Evolutionary conservation across 2,329 filamentous ascomycete species (phyloP), one percentile per base, ranked within the genome.

Genomic region (Talaromyces atroroseus): DNA sequence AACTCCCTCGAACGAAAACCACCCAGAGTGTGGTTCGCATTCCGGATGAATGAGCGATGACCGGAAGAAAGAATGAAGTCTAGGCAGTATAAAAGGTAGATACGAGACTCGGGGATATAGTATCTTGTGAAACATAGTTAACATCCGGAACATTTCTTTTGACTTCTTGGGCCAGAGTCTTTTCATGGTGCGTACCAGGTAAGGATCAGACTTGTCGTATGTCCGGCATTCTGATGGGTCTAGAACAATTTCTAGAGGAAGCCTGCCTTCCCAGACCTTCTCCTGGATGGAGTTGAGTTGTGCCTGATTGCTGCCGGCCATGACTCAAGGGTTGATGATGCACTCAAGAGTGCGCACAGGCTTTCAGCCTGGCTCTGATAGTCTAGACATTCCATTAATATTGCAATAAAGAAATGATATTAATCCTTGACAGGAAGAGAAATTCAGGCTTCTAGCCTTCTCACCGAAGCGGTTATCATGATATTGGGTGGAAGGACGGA

Each of bases 1-100:
- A 16, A 89, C 85, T 14, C 77, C 80, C 67, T 89, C 83, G 65
- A 84, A 86, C 1, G 82, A 84, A 61, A 90, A 81, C 81, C 83
- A 86, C 20, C 81, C 80, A 45, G 82, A 73, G 57, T 80, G 74
- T 7, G 78, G 66, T 2, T 73, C 61, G 10, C 80, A 74, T 45
- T 78, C 72, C 3, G 83, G 78, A 61, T 85, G 76, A 62, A 87
- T 87, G 38, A 88, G 70, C 24, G 71, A 78, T 14, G 75, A 62
- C 1, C 74, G 65, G 67, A 88, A 89, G 74, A 88, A 89, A 50
- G 77, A 73, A 61, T 83, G 82, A 6, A 89, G 73, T 56, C 77
- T 80, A 16, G 82, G 80, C 3, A 88, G 77, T 24, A 89, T 76
- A 49, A 88, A 80, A 5, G 85, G 83, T 1, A 89, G 76, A 72